Base-by-base conservation (phyloP, 768 basidiomycete species). In the Wakefieldia striispora region DNA sequence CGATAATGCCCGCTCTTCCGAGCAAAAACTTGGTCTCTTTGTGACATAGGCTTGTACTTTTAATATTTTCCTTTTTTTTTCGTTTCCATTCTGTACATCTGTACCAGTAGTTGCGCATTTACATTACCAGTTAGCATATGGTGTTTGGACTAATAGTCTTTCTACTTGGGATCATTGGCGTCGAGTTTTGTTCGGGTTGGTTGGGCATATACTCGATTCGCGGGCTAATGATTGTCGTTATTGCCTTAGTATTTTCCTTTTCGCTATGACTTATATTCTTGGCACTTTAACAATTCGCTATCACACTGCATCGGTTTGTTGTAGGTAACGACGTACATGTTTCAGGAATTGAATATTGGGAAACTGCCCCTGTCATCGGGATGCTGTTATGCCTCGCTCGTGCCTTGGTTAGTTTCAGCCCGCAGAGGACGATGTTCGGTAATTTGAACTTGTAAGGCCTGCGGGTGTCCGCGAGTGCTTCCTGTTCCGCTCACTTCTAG, bases 21-120 rank as follows among this genome's bases (percentile, higher is more conserved):
- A 60, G 40, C 54, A 57, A 60, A 66, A 62, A 20, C 55, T 55
- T 43, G 39, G 54, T 55, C 38, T 50, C 45, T 55, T 45, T 66
- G 67, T 70, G 64, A 53, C 64, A 70, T 66, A 70, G 42, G 46
- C 34, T 56, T 68, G 68, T 68, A 68, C 59, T 59, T 45, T 44
- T 67, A 66, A 63, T 60, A 59, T 66, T 56, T 31, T 54, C 51
- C 59, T 64, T 56, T 31, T 54, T 47, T 56, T 41, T 46, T 41
- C 47, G 40, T 56, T 59, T 61, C 51, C 12, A 40, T 39, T 52
- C 26, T 62, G 64, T 70, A 60, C 57, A 66, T 68, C 33, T 68
- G 67, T 68, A 68, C 58, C 49, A 58, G 46, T 46, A 70, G 51
- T 52, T 63, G 60, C 67, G 60, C 61, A 59, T 70, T 68, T 68